phyloP scores from a whole-genome alignment of 2,329 filamentous ascomycete genomes.

The Pseudopyrenochaeta lycopersici region DNA sequence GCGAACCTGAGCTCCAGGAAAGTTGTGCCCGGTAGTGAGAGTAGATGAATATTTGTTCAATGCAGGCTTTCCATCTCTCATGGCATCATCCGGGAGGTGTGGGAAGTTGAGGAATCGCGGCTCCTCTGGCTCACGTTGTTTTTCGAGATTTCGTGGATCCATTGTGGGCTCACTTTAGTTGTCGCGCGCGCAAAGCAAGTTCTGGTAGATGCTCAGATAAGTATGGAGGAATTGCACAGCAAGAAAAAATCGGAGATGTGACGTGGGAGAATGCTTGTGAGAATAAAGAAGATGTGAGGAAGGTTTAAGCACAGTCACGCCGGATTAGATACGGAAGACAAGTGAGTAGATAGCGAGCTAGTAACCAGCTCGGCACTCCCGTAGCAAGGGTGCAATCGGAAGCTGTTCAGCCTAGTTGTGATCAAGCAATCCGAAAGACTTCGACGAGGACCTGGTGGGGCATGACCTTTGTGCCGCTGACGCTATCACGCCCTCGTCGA shows the following conservation, averaged over 20 bases:
- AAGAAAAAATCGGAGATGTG: neutral
- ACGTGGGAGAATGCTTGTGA: neutral
- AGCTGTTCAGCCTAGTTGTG: conserved; percentile 23
- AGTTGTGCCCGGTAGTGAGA: conserved; percentile 86
- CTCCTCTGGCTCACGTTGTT: conserved; percentile 49
- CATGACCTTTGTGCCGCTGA: conserved; percentile 3
- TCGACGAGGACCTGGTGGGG: conserved; percentile 27
- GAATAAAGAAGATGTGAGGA: conserved; percentile 2
- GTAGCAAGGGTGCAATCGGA: conserved; percentile 21
- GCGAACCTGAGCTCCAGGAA: conserved; percentile 83
- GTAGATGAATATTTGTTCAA: conserved; percentile 88
- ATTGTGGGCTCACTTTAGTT: conserved; percentile 28
- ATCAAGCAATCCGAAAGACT: conserved; percentile 21
- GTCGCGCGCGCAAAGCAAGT: neutral
- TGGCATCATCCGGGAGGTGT: conserved; percentile 62
- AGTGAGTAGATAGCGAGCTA: conserved; percentile 26
- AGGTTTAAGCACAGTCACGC: conserved; percentile 13
- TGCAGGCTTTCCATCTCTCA: conserved; percentile 66
- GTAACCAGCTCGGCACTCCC: conserved; percentile 27
- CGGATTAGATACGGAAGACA: conserved; percentile 31
- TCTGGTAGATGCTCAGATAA: neutral
- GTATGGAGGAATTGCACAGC: neutral
- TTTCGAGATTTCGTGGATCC: conserved; percentile 48
- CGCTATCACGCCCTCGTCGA: conserved; percentile 19
- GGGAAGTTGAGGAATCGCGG: conserved; percentile 66